Evolutionary conservation across 108 stramenopile species (phyloP).

Genomic region (Conticribra guillardii): DNA sequence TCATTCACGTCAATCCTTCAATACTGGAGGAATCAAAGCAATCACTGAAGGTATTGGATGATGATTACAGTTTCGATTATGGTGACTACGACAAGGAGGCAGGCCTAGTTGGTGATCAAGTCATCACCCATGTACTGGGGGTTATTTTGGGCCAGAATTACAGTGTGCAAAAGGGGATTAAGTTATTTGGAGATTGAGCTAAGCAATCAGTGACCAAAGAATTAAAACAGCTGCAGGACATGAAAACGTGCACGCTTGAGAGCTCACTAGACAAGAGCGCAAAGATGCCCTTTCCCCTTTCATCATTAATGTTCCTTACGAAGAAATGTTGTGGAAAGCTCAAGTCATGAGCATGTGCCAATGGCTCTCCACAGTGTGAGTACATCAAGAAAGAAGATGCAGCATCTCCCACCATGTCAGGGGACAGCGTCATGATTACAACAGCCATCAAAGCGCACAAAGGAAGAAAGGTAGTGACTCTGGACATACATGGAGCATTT

Average conservation of each 20-base stretch:
- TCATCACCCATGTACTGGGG: neutral
- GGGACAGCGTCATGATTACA: conserved; percentile 3
- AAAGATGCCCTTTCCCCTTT: neutral
- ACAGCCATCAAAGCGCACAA: conserved; percentile 5
- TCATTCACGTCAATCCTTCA: neutral
- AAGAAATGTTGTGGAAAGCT: conserved; percentile 5
- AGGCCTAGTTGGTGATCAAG: neutral
- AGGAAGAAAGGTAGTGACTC: neutral
- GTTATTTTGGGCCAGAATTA: neutral
- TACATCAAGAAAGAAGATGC: too few species aligned
- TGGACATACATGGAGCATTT: conserved; percentile 8
- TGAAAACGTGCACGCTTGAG: neutral
- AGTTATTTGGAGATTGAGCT: conserved; percentile 5
- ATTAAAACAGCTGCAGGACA: neutral
- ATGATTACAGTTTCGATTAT: too few species aligned
- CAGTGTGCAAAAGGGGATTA: neutral
- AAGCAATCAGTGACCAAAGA: conserved; percentile 2
- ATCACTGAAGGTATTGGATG: too few species aligned
- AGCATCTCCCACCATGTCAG: conserved; percentile 5
- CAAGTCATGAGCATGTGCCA: conserved; percentile 5
- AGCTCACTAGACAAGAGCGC: neutral
- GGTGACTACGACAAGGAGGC: too few species aligned
- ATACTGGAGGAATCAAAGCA: neutral
- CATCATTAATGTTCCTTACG: conserved; percentile 4
- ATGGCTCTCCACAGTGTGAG: neutral